Percentiles rank a stretch among this genome's conserved stretches.
phyloP scores from a whole-genome alignment of 2,329 filamentous ascomycete species.

The Colletotrichum truncatum region DNA sequence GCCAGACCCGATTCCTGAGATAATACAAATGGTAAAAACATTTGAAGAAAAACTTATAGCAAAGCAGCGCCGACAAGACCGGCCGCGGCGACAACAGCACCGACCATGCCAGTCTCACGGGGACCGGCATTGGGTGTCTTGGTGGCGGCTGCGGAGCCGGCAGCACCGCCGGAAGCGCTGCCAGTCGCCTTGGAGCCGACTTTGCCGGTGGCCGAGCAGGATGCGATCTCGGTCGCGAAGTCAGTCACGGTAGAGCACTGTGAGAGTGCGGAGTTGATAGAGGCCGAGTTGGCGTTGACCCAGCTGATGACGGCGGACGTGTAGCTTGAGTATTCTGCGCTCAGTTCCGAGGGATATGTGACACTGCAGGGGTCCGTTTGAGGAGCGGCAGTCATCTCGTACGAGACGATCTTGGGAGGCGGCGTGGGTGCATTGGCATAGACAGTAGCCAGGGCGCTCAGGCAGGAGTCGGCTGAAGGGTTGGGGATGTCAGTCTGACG shows the following conservation, averaged over 20 bases:
- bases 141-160: neutral
- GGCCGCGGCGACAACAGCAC: slow-evolving; percentile 32
- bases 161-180: neutral
- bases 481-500: slow-evolving; percentile 34
- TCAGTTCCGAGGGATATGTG: slow-evolving; percentile 35
- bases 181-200: neutral
- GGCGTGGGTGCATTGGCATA: slow-evolving; percentile 35
- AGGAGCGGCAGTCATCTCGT: slow-evolving; percentile 27
- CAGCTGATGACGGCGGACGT: slow-evolving; percentile 34
- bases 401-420: slow-evolving; percentile 33
- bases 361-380: slow-evolving; percentile 36
- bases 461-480: slow-evolving; percentile 27
- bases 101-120: slow-evolving; percentile 36
- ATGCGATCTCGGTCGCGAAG: slow-evolving; percentile 16
- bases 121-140: slow-evolving; percentile 27
- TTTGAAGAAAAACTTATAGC: slow-evolving; percentile 27
- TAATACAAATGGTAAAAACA: neutral
- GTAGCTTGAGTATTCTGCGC: slow-evolving; percentile 33
- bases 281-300: slow-evolving; percentile 33
- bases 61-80: slow-evolving; percentile 38
- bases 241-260: slow-evolving; percentile 36
- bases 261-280: slow-evolving; percentile 33
- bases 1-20: neutral
- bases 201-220: slow-evolving; percentile 3
- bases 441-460: slow-evolving; percentile 30